Base-by-base conservation (phyloP, 208 protist species). In the Acanthamoeba comandoni region DNA sequence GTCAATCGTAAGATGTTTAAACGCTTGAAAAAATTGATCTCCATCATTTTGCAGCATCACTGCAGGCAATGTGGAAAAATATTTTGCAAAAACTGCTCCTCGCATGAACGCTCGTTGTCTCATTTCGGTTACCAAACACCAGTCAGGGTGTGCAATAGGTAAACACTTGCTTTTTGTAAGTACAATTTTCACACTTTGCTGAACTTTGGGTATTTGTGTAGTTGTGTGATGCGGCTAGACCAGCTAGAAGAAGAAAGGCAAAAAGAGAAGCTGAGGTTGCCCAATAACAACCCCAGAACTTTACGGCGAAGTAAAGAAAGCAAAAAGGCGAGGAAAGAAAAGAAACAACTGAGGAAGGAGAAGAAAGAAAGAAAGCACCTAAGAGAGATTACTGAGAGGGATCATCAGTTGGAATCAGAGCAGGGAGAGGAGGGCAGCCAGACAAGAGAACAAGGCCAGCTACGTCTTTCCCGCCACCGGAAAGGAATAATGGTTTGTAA, bases 21-120 rank as follows among this genome's bases (percentile, higher is more conserved):
- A n/a, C 62, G 62, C 15, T 60, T 60, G 55, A 13, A n/a, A 17
- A 60, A n/a, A 13, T 17, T 60, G 17, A 69, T 9, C 62, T 11
- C 62, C 9, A 73, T n/a, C n/a, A n/a, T n/a, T n/a, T n/a, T n/a
- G n/a, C 29, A 73, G 65, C 65, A 73, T 26, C 65, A 73, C 24
- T 73, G 65, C 17, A 29, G 65, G 1, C 65, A 73, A 22, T 73
- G 65, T 39, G 65, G 65, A 0, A 73, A 73, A 29, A 73, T 73
- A 29, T 73, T 73, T 17, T 73, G 65, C 24, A 19, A 29, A 17
- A 52, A 29, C 35, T 73, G 65, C 9, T 29, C 65, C 13, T 73
- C 65, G 1, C 13, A 26, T 12, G 19, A 73, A 15, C 15, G 65
- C 12, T 17, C 65, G 65, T 39, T 73, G 19, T 17, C 19, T 17